Conservation (phyloP, 768 basidiomycete genomes). For the Rhodotorula paludigena region DNA sequence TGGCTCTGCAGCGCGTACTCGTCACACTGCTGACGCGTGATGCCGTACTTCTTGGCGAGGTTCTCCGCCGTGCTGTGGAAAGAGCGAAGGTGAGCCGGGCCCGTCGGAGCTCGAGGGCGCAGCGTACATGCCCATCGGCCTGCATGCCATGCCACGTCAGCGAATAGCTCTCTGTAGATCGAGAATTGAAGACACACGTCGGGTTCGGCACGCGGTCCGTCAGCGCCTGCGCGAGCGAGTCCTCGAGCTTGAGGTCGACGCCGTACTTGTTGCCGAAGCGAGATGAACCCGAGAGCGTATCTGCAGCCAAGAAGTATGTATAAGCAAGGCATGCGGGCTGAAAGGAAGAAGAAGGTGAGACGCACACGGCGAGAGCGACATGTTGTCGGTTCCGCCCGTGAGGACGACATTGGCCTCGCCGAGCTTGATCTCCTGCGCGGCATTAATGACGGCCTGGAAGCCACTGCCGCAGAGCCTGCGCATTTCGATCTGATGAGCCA, state of each 20-base stretch:
- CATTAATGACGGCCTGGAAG: conserved; percentile 49
- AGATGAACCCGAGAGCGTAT: conserved; percentile 46
- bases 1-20: conserved; percentile 48
- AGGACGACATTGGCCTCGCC: conserved; percentile 49
- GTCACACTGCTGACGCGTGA: conserved; percentile 49
- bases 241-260: conserved; percentile 49
- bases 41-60: conserved; percentile 49
- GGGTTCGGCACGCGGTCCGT: conserved; percentile 48
- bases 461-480: conserved; percentile 50
- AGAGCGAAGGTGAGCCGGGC: too few relatives aligned
- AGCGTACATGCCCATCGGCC: conserved; percentile 31
- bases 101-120: too few relatives aligned
- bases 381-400: conserved; percentile 48
- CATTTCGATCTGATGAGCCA: too few relatives aligned
- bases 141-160: not conserved
- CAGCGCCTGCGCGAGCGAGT: conserved; percentile 48
- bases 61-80: conserved; percentile 49
- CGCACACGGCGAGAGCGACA: conserved; percentile 41
- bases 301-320: not conserved
- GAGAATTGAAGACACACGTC: conserved; percentile 44
- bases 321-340: conserved; percentile 10
- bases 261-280: conserved; percentile 49
- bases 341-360: not conserved
- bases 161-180: not conserved
- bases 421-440: conserved; percentile 48